A percentile compares a stretch with the other conserved stretches of the same genome.
phyloP scores from a whole-genome alignment of 1,284 basidiomycete species.

The Trichosporon sp. region DNA sequence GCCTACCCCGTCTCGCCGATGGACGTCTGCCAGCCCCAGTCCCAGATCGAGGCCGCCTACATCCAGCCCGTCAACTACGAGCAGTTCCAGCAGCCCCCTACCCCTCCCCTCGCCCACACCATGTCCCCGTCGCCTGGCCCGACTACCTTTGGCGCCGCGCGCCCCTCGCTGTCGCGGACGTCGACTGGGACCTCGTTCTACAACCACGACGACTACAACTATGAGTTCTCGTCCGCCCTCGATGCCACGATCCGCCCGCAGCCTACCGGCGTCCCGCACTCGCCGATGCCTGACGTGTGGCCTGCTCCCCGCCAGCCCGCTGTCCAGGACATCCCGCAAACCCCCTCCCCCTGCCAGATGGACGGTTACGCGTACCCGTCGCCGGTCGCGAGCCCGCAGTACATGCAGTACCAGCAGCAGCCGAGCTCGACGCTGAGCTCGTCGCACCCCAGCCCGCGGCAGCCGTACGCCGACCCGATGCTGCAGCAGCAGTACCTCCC shows the following conservation, averaged over 20 bases:
- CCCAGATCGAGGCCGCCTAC: not conserved
- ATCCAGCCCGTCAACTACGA: slow-evolving; percentile 1
- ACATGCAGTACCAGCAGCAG: not conserved
- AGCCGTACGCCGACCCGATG: not conserved
- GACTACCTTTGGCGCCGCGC: not conserved
- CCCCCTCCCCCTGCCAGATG: not conserved
- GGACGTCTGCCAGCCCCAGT: not conserved
- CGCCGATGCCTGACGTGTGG: not conserved
- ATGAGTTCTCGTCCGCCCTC: not conserved
- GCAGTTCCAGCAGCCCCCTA: not conserved
- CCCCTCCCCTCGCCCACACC: not conserved
- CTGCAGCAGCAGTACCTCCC: not conserved
- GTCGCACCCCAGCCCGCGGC: not conserved
- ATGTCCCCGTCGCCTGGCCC: not conserved
- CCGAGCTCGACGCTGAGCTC: not conserved
- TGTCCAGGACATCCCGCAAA: not conserved
- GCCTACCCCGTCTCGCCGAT: not conserved
- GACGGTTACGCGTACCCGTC: not conserved
- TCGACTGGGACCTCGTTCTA: not conserved
- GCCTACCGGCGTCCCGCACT: not conserved
- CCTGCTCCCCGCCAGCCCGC: not conserved
- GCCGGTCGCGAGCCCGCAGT: not conserved
- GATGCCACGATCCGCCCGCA: not conserved
- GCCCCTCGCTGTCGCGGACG: not conserved
- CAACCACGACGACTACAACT: slow-evolving; percentile 5